These are phyloP conservation scores for Aspergillus sp. DNA, from an alignment of 2,329 filamentous ascomycete species.

Conservation along the genomic window DNA sequence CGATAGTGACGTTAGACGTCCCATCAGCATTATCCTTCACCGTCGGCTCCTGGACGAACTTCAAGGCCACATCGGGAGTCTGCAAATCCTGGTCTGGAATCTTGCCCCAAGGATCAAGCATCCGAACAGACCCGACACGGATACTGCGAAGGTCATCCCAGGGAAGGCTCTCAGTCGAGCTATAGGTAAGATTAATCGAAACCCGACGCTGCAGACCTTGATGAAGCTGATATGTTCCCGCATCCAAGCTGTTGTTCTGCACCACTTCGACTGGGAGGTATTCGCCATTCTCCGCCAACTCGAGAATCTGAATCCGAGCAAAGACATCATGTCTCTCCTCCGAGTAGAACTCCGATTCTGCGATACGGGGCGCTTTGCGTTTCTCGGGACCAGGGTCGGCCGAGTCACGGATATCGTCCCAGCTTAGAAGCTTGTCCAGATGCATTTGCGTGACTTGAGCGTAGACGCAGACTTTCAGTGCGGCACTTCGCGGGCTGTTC, in stretches of 20 bases:
- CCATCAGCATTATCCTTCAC: conserved; percentile 85
- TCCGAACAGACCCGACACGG: conserved; percentile 70
- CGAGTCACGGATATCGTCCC: conserved; percentile 94
- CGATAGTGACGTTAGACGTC: conserved; percentile 74
- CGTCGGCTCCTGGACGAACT: conserved; percentile 67
- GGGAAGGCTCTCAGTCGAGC: conserved; percentile 76
- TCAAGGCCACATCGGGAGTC: conserved; percentile 67
- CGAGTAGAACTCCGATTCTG: conserved; percentile 85
- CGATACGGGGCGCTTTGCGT: conserved; percentile 61
- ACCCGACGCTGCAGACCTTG: conserved; percentile 89
- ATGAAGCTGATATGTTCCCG: conserved; percentile 89
- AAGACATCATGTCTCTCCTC: conserved; percentile 94
- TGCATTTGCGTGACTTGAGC: conserved; percentile 89
- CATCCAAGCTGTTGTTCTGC: conserved; percentile 73
- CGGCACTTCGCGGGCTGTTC: conserved; percentile 65
- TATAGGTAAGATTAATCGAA: conserved; percentile 81
- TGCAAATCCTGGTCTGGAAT: conserved; percentile 69
- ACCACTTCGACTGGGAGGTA: conserved; percentile 91
- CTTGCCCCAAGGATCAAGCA: conserved; percentile 80
- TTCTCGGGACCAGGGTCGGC: conserved; percentile 51
- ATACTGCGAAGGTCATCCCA: conserved; percentile 79
- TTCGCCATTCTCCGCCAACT: conserved; percentile 83
- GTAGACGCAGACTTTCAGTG: conserved; percentile 81
- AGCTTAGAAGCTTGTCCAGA: conserved; percentile 92
- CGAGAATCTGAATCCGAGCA: conserved; percentile 77